phyloP scores from a whole-genome alignment of 257 asterid genomes.

The Solanum sparsipilum region DNA sequence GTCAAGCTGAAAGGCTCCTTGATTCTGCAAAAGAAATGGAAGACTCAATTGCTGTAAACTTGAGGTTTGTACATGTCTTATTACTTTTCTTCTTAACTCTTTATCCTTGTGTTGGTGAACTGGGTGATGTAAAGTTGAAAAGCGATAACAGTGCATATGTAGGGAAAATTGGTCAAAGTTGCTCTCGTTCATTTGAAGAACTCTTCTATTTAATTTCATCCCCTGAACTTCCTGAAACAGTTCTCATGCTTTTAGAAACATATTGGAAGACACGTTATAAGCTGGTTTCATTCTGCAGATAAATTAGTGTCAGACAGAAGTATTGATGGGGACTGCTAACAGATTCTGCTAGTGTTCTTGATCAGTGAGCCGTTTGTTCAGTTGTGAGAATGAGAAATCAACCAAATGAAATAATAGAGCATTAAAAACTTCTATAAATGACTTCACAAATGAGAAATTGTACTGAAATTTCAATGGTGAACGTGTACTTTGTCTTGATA shows the following conservation, averaged over 20 bases:
- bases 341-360: neutral
- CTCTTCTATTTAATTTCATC: neutral
- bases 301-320: neutral
- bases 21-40: constrained; percentile 99
- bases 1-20: constrained; percentile 98
- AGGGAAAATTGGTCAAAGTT: neutral
- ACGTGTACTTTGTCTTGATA: neutral
- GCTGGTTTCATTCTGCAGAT: neutral
- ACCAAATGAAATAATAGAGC: neutral
- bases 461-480: neutral
- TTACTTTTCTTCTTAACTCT: neutral
- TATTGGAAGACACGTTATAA: neutral
- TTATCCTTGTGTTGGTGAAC: neutral
- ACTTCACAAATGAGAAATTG: neutral
- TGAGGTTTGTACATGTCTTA: constrained; percentile 45
- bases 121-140: neutral
- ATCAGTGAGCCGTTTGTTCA: neutral
- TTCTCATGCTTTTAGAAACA: neutral
- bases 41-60: constrained; percentile 95
- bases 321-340: neutral
- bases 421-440: neutral
- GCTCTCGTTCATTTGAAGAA: neutral
- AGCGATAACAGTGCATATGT: neutral
- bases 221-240: neutral
- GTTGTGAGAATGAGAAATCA: neutral